Evolutionary conservation across 2,329 filamentous ascomycete genomes (phyloP), one percentile per base, ranked within the genome.

Genomic region (Botrytis byssoidea): DNA sequence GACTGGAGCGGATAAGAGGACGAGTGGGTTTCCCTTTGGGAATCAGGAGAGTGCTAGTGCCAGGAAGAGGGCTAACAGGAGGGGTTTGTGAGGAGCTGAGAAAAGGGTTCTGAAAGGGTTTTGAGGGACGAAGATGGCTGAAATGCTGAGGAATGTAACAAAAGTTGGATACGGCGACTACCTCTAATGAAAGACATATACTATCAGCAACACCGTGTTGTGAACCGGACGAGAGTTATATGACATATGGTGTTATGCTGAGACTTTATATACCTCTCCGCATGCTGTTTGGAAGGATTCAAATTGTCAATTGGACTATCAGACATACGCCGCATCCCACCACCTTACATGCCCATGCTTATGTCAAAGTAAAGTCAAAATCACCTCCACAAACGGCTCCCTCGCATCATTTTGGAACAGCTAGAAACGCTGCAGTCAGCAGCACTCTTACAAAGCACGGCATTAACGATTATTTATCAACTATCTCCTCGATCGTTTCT

Each of bases 1-100:
- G 82, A 92, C 89, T 1, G 90, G 90, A 0, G 88, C 87, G 48
- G 91, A 92, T 79, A 92, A 91, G 85, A 84, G 90, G 79, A 91
- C 86, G 40, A 86, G 86, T 74, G 89, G 88, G 18, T 93, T 89
- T 77, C 90, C 90, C 4, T 92, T 93, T 80, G 84, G 84, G 77
- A 92, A 92, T 77, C 79, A 77, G 8, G 87, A 88, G 80, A 80
- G 81, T 51, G 80, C 79, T 18, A 72, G 74, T 32, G 74, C 76
- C 46, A 79, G 77, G 75, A 81, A 81, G 76, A 80, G 76, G 70
- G 51, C 57, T 60, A 51, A 42, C 8, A 74, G 66, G 12, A 69
- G 68, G 25, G 71, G 71, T 16, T 37, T 70, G 64, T 74, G 32
- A 64, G n/a, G 25, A 22, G n/a, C n/a, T 9, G 44, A 37, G 8